Evolutionary conservation across 768 basidiomycete species (phyloP).

Genomic region (Podaxis pistillaris): DNA sequence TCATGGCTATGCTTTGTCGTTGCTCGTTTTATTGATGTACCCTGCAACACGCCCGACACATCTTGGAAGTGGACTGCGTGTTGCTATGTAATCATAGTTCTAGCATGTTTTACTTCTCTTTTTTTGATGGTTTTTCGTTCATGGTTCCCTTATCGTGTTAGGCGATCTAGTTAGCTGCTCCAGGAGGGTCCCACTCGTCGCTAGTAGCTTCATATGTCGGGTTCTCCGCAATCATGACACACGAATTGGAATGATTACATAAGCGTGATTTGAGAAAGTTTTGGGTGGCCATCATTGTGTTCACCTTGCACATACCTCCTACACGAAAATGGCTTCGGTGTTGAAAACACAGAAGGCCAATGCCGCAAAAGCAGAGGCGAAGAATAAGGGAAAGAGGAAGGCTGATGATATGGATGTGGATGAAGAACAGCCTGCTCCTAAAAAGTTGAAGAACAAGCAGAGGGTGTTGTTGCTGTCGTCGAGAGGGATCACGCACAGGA

Average conservation of each 20-base stretch:
- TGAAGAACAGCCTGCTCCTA: conserved; percentile 30
- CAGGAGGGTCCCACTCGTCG: not conserved
- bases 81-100: conserved; percentile 13
- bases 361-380: conserved; percentile 45
- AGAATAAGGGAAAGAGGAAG: conserved; percentile 64
- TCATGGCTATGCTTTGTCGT: not conserved
- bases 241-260: conserved; percentile 7
- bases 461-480: conserved; percentile 91
- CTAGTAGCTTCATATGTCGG: not conserved
- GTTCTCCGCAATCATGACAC: not conserved
- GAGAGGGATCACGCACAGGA: conserved; percentile 91
- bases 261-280: conserved; percentile 9
- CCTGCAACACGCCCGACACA: not conserved
- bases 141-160: conserved; percentile 2
- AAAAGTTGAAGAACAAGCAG: conserved; percentile 87
- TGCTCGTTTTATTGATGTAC: not conserved
- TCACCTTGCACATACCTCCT: conserved; percentile 4
- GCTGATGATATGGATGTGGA: conserved; percentile 59
- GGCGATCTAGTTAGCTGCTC: not conserved
- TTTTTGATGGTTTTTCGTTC: conserved; percentile 4
- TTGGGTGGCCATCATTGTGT: conserved; percentile 7
- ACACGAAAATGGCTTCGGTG: conserved; percentile 55
- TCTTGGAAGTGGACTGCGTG: conserved; percentile 1
- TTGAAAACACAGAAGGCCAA: conserved; percentile 62
- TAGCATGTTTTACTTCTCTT: not conserved